Evolutionary conservation across 306 rosid genomes (phyloP), one percentile per base, ranked within the genome.

Genomic region (Lathyrus sativus): DNA sequence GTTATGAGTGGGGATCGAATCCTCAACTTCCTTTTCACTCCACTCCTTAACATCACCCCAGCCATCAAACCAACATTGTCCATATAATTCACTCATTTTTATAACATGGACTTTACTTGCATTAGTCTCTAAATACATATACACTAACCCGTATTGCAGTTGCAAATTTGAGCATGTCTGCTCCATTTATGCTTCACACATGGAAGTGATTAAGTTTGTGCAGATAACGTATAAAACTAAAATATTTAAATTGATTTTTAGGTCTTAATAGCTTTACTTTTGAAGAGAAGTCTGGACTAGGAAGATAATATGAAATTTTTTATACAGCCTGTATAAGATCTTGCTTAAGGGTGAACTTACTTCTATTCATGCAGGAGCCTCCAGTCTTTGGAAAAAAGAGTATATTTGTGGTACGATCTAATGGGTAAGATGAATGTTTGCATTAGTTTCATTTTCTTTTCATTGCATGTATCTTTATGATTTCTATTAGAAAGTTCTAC

Each of bases 361-460:
- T n/a, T 81, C 46, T 71, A 56, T 67, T 82, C 70, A 38, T 65
- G 71, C 87, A 93, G 99, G 99, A 93, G 60, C 96, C 99, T 75
- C 99, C 99, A 31, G 87, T 93, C 62, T 93, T 93, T 69, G 97
- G 99, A 68, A 93, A 93, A 84, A 90, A 84, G 74, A 88, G 96
- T 88, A 88, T 93, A 72, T 93, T 88, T 46, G 81, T 85, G 43
- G 84, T 71, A 70, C 89, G 95, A 64, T 73, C 91, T 58, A 82
- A 75, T 59, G 91, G 99, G 99, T 90, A 82, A 84, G 88, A 71
- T 67, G 62, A 62, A 46, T 43, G 58, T 29, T 33, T 68, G 46
- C 33, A 46, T 62, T 56, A 9, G 37, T 35, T 35, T 7, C 8
- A 7, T 35, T 65, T 54, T 45, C 22, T 53, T 65, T 74, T 41